Evolutionary conservation across 768 basidiomycete genomes (phyloP).

Genomic region (Hebeloma cylindrosporum): DNA sequence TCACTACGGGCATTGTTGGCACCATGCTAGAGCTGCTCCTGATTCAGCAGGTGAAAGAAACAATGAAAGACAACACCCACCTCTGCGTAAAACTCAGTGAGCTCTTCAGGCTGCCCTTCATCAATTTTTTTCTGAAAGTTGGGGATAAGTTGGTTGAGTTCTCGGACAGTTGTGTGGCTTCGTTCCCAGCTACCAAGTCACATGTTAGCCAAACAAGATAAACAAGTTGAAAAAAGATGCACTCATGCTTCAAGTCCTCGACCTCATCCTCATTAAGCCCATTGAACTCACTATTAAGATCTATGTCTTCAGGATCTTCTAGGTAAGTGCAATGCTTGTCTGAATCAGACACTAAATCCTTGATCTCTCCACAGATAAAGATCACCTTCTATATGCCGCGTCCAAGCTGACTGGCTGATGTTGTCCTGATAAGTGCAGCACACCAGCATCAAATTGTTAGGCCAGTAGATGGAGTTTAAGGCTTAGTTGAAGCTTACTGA

Average conservation of each 20-base stretch:
- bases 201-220: conserved; percentile 5
- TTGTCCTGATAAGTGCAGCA: conserved; percentile 5
- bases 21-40: conserved; percentile 20
- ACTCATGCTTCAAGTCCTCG: conserved; percentile 11
- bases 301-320: conserved; percentile 6
- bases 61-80: conserved; percentile 1
- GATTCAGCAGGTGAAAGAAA: conserved; percentile 6
- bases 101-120: conserved; percentile 7
- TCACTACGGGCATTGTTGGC: conserved; percentile 21
- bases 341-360: conserved; percentile 12
- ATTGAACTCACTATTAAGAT: conserved; percentile 10
- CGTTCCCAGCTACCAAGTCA: conserved; percentile 14
- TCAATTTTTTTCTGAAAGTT: conserved; percentile 15
- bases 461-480: background rate
- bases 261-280: conserved; percentile 11
- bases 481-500: background rate
- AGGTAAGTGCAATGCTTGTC: conserved; percentile 11
- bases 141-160: conserved; percentile 9
- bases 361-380: conserved; percentile 13
- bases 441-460: conserved; percentile 1
- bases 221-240: background rate
- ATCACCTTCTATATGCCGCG: conserved; percentile 11
- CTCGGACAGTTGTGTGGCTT: conserved; percentile 6
- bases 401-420: conserved; percentile 7
- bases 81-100: conserved; percentile 11